phyloP scores from a whole-genome alignment of 1,284 basidiomycete species.

The Schizopora paradoxa region DNA sequence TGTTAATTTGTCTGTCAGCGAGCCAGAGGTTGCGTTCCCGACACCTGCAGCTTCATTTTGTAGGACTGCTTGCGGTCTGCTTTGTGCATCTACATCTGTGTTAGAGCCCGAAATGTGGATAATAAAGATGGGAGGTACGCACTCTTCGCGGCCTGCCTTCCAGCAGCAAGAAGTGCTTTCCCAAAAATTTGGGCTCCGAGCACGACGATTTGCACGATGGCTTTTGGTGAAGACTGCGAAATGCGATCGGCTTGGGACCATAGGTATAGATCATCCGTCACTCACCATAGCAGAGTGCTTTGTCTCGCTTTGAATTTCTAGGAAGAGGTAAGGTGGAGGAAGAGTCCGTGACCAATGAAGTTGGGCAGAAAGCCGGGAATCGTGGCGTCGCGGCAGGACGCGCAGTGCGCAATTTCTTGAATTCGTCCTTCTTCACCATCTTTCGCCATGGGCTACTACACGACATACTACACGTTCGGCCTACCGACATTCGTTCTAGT shows the following conservation, averaged over 20 bases:
- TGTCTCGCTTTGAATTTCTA: too few species aligned
- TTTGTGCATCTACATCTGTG: constrained; percentile 69
- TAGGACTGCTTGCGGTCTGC: constrained; percentile 56
- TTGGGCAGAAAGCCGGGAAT: too few species aligned
- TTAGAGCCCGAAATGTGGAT: neutral
- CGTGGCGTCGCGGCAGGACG: neutral
- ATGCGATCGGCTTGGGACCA: too few species aligned
- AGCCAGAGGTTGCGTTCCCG: constrained; percentile 67
- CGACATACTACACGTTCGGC: constrained; percentile 59
- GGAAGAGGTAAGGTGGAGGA: too few species aligned
- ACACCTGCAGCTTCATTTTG: constrained; percentile 67
- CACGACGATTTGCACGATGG: constrained; percentile 79
- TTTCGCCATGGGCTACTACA: constrained; percentile 39
- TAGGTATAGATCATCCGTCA: too few species aligned
- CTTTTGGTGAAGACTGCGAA: constrained; percentile 76
- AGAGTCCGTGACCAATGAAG: too few species aligned
- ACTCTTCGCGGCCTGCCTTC: constrained; percentile 92
- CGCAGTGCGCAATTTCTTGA: constrained; percentile 12
- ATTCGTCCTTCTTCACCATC: constrained; percentile 11
- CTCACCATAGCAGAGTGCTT: too few species aligned
- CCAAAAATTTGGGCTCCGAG: constrained; percentile 83
- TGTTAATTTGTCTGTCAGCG: constrained; percentile 70
- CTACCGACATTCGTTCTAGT: constrained; percentile 59
- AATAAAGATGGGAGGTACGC: constrained; percentile 30
- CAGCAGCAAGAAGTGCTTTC: constrained; percentile 88